These are phyloP conservation scores for Cydonia oblonga DNA, from an alignment of 331 rosid genomes.

Conservation along the genomic window DNA sequence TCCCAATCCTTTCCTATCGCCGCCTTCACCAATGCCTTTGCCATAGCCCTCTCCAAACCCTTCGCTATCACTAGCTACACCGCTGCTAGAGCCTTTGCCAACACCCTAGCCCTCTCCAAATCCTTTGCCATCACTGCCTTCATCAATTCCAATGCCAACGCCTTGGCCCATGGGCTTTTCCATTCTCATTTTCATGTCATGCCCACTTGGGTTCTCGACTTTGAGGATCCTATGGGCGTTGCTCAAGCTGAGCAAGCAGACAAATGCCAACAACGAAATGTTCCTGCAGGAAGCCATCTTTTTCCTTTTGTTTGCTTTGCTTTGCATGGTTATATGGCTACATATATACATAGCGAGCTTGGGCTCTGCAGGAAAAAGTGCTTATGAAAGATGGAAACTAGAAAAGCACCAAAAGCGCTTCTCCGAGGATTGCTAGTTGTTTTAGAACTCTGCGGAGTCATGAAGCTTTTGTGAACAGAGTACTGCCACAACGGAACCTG, in stretches of 20 bases:
- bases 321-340: not conserved
- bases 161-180: not conserved
- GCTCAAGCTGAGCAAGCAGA: conserved; percentile 12
- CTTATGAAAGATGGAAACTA: not conserved
- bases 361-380: not conserved
- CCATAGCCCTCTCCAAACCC: not conserved
- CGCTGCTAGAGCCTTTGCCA: not conserved
- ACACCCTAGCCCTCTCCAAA: not conserved
- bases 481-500: not conserved
- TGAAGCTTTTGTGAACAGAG: not conserved
- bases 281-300: conserved; percentile 11
- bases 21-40: not conserved
- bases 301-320: not conserved
- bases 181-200: not conserved
- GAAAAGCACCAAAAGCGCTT: not conserved
- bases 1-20: accelerated
- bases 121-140: not conserved
- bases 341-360: not conserved
- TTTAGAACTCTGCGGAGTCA: not conserved
- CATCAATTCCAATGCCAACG: not conserved
- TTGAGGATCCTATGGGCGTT: conserved; percentile 7
- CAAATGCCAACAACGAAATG: conserved; percentile 8
- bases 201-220: not conserved
- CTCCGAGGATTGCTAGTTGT: not conserved
- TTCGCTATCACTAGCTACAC: not conserved